phyloP scores from a whole-genome alignment of 139 green algal species.

The Yamagishiella unicocca region DNA sequence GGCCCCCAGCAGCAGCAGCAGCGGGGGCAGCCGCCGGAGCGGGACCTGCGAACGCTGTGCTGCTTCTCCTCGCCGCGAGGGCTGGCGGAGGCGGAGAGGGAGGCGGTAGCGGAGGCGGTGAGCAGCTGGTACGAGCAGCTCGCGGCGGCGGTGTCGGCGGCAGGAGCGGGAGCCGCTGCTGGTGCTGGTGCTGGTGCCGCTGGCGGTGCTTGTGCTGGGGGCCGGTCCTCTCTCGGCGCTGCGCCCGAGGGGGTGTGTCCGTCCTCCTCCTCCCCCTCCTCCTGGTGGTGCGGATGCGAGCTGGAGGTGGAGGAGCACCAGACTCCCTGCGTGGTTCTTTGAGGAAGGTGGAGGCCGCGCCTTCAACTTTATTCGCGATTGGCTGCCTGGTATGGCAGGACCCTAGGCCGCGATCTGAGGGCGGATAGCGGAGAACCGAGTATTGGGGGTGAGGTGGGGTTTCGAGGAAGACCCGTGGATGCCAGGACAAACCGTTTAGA shows the following conservation, averaged over 20 bases:
- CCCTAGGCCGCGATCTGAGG: no score
- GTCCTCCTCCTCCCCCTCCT: no score
- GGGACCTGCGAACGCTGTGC: conserved; percentile 11
- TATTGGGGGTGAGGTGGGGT: no score
- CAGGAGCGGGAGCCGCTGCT: not conserved
- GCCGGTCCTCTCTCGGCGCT: not conserved
- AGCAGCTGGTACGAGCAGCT: not conserved
- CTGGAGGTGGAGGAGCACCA: conserved; percentile 14
- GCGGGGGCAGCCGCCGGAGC: conserved; percentile 17
- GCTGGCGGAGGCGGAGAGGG: not conserved
- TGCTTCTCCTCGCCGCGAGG: conserved; percentile 6
- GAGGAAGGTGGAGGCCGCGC: not conserved
- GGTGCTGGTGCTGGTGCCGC: not conserved
- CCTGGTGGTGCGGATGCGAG: not conserved
- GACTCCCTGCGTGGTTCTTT: conserved; percentile 11
- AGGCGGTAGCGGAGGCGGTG: not conserved
- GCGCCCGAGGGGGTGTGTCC: not conserved
- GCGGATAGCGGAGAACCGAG: no score
- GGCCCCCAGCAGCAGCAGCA: not conserved
- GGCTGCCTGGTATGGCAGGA: no score
- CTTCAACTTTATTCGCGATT: no score
- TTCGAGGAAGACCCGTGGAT: no score
- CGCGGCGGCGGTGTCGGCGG: not conserved
- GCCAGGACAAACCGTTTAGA: no score
- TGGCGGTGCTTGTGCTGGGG: not conserved